Percentiles rank a stretch among this genome's conserved stretches.
Evolutionary conservation across 345 rosid genomes (phyloP).

Genomic region (Kernera saxatilis): DNA sequence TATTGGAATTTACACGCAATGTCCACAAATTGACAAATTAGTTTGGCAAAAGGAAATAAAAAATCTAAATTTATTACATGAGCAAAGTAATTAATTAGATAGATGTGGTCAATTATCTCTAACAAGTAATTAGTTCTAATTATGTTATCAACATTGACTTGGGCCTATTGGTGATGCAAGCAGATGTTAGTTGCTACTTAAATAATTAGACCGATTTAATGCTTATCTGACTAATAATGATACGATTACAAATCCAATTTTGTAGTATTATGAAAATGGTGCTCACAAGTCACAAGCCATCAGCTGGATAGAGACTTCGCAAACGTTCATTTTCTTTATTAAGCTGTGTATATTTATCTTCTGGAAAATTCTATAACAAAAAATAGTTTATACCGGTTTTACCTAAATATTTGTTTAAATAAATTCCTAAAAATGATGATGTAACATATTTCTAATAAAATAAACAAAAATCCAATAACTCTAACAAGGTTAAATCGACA

Average conservation of each 20-base stretch:
- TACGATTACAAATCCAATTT: background rate
- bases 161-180: conserved; percentile 13
- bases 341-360: background rate
- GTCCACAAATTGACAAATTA: conserved; percentile 10
- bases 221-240: background rate
- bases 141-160: conserved; percentile 6
- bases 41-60: background rate
- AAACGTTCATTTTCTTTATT: background rate
- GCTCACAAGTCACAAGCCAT: background rate
- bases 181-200: conserved; percentile 5
- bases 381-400: too few species aligned
- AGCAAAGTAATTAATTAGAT: background rate
- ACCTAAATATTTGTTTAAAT: too few species aligned
- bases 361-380: background rate
- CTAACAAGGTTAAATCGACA: too few species aligned
- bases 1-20: conserved; percentile 1
- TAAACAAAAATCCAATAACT: too few species aligned
- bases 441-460: too few species aligned
- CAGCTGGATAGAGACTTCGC: background rate
- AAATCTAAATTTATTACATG: background rate
- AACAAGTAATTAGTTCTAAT: background rate
- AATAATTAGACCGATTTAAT: conserved; percentile 7
- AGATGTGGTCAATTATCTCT: background rate
- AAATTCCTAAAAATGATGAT: too few species aligned
- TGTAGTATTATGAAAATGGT: background rate